These are phyloP conservation scores for Brassica nigra DNA, from an alignment of 345 rosid genomes.

Conservation along the genomic window DNA sequence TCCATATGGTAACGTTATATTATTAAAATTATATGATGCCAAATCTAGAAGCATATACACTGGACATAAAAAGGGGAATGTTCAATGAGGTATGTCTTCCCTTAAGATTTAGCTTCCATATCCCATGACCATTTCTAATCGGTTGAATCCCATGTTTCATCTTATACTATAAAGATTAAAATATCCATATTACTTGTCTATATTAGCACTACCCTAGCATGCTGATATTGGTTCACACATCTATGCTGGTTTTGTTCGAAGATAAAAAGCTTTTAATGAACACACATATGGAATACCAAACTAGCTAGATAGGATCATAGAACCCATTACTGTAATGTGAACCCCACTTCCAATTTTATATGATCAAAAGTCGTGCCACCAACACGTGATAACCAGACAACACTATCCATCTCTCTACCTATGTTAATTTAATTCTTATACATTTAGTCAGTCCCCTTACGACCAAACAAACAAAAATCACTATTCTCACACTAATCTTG, in stretches of 20 bases:
- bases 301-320: constrained; percentile 18
- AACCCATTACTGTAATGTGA: constrained; percentile 25
- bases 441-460: constrained; percentile 26
- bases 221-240: constrained; percentile 21
- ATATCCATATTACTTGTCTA: constrained; percentile 2
- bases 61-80: constrained; percentile 29
- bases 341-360: constrained; percentile 42
- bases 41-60: constrained; percentile 37
- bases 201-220: constrained; percentile 23
- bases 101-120: constrained; percentile 36
- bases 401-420: constrained; percentile 25
- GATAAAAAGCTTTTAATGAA: not conserved
- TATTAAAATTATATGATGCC: constrained; percentile 27
- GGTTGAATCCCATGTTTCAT: constrained; percentile 17
- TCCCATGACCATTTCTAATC: constrained; percentile 38
- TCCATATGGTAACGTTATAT: constrained; percentile 19
- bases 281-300: constrained; percentile 14
- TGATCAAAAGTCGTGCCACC: constrained; percentile 40
- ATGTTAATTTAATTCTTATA: constrained; percentile 33
- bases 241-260: constrained; percentile 11
- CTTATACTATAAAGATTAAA: constrained; percentile 2
- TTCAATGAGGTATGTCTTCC: constrained; percentile 34
- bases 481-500: constrained; percentile 1
- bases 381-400: constrained; percentile 41
- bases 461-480: constrained; percentile 24